Evolutionary conservation across 1,139 yeast genomes (phyloP), one percentile per base, ranked within the genome.

Genomic region (Blastobotrys elegans): DNA sequence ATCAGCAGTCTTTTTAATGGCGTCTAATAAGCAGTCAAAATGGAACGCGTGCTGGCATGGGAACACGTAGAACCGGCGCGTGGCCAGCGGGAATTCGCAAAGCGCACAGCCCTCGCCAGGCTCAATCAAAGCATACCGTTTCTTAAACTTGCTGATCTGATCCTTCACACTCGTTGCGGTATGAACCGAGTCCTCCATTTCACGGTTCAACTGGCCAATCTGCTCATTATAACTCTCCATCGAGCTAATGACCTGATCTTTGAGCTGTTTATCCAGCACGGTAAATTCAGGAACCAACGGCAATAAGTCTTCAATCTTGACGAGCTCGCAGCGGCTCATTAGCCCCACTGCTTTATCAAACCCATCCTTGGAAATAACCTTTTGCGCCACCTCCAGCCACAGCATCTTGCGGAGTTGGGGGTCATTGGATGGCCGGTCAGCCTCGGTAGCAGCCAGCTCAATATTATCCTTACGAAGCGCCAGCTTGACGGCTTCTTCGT

Each of bases 31-130:
- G 66, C 98, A 94, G 59, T 89, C 96, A 49, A 83, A 82, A 63
- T 94, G 98, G 69, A 86, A 85, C 6, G 87, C 80, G 65, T 92
- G 98, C 52, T 79, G 84, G 61, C 98, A 92, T 0, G 97, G 96
- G 61, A 89, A 92, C 10, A 84, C 80, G 44, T 84, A 74, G 59
- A 89, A 90, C 58, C 83, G 82, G 50, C 90, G 77, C 3, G 82
- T 76, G 2, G 88, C 76, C 41, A 92, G 69, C 5, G 94, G 75
- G 55, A 75, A 75, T 16, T 73, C 68, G 66, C 98, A 94, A 4
- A 79, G 56, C 40, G 76, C 73, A 67, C 99, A 92, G 1, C 92
- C 78, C 54, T 84, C 94, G 1, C 95, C 95, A 0, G 96, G 90
- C 57, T 85, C 85, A 20, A 92, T 75, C 1, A 84, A 70, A 54